Conservation (phyloP, 129 eudicot genomes). For the Silybum marianum region DNA sequence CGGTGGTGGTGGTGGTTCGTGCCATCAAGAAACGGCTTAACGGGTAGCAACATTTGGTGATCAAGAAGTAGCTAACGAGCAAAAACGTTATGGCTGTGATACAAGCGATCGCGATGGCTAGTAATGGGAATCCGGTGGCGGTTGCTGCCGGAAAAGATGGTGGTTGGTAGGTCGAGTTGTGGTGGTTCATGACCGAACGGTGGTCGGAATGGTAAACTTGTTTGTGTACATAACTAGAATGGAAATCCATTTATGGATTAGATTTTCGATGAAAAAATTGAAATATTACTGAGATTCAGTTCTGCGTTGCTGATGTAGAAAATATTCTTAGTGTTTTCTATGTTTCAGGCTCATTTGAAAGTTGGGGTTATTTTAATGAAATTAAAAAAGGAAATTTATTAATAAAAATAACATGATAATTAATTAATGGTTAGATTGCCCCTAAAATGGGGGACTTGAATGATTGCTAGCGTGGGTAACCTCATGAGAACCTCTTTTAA, state of each 20-base stretch:
- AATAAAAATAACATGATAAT: conserved; percentile 32
- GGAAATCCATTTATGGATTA: conserved; percentile 36
- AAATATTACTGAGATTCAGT: background rate
- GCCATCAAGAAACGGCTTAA: conserved; percentile 49
- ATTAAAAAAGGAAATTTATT: conserved; percentile 27
- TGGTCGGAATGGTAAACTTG: conserved; percentile 30
- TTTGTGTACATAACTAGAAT: conserved; percentile 15
- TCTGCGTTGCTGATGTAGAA: background rate
- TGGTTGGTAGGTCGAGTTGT: conserved; percentile 35
- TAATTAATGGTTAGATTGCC: conserved; percentile 38
- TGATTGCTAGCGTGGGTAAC: conserved; percentile 46
- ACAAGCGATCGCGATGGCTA: conserved; percentile 64
- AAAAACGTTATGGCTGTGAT: conserved; percentile 61
- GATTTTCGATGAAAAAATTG: background rate
- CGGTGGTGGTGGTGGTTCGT: conserved; percentile 18
- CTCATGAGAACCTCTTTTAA: conserved; percentile 30
- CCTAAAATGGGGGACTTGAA: conserved; percentile 32
- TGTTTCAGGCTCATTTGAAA: conserved; percentile 29
- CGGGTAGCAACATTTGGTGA: conserved; percentile 78
- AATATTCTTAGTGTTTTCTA: conserved; percentile 20
- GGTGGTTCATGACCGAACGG: conserved; percentile 49
- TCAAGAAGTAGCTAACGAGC: conserved; percentile 64
- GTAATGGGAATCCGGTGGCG: conserved; percentile 63
- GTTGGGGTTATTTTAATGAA: conserved; percentile 34
- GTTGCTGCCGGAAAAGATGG: conserved; percentile 35